These are phyloP conservation scores for Talaromyces sp. DNA, from an alignment of 2,329 filamentous ascomycete genomes.

Conservation along the genomic window DNA sequence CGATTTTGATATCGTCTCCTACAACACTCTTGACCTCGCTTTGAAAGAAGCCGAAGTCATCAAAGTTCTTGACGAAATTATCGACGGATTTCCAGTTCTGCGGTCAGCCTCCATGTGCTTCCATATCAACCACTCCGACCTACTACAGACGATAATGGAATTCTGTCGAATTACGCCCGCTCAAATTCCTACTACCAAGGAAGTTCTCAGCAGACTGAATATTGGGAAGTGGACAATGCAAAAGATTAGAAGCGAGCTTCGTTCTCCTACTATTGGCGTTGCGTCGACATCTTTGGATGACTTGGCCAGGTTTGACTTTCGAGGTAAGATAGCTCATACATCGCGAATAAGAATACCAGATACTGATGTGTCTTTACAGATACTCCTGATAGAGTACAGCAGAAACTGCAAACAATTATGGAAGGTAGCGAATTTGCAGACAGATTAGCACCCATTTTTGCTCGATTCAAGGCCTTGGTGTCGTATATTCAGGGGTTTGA, in stretches of 20 bases:
- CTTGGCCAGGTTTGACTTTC: conserved; percentile 83
- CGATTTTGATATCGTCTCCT: conserved; percentile 93
- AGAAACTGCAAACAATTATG: conserved; percentile 56
- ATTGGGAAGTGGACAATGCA: conserved; percentile 75
- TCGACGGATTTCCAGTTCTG: conserved; percentile 72
- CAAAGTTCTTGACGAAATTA: conserved; percentile 89
- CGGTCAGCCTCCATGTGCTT: conserved; percentile 73
- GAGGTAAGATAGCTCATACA: conserved; percentile 52
- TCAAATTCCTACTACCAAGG: conserved; percentile 68
- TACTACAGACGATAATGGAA: conserved; percentile 84
- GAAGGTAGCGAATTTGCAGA: conserved; percentile 50
- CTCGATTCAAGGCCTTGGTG: conserved; percentile 72
- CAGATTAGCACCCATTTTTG: conserved; percentile 54
- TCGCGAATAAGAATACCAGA: not conserved
- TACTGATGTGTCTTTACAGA: conserved; percentile 33
- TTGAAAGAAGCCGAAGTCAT: conserved; percentile 90
- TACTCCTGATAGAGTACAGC: conserved; percentile 62
- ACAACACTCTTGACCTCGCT: conserved; percentile 72
- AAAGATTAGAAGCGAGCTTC: conserved; percentile 74
- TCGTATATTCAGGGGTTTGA: conserved; percentile 71
- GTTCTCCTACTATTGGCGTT: conserved; percentile 73
- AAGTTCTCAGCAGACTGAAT: conserved; percentile 81
- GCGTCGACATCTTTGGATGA: conserved; percentile 88
- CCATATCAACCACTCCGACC: conserved; percentile 79
- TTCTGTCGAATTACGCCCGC: conserved; percentile 71